Base-by-base conservation (phyloP, 2,329 filamentous ascomycete genomes). In the Fusarium austroafricanum region DNA sequence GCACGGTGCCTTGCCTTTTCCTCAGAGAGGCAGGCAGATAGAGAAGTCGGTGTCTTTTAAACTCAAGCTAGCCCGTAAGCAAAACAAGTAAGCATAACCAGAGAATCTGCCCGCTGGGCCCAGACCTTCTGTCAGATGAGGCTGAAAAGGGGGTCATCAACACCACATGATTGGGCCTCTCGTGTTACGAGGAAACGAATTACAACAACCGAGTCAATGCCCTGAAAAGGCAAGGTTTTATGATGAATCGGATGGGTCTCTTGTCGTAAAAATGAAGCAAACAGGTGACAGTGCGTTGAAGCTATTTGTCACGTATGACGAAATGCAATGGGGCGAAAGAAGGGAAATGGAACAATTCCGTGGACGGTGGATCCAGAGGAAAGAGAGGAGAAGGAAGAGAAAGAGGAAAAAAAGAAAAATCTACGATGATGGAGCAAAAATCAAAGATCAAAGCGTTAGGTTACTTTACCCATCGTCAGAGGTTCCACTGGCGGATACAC, bases 281-380 rank as follows among this genome's bases (percentile, higher is more conserved):
- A 28, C 33, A 33, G 43, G 52, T 65, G 52, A 44, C 40, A 46
- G 37, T 18, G 20, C 18, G 29, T 45, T 38, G 63, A 50, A 56
- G 58, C 58, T 61, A 71, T 72, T 68, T 73, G 71, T 72, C 71
- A 70, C 33, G 56, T 37, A 62, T 71, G 68, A 70, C 65, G 59
- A 61, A 65, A 61, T 54, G 17, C 43, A n/a, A 61, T 43, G 45
- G 58, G 47, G 58, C 38, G 20, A 49, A 52, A 50, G 65, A 68
- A 68, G 26, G 33, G 15, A 50, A 65, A 56, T 68, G 52, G 65
- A 73, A 71, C 44, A 51, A 47, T 56, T 65, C 40, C 55, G 55
- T 67, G 62, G 50, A 47, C 40, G 53, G 55, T 67, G 62, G 50
- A 47, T 38, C 52, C 28, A 47, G 26, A 44, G 33, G 17, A 23